Evolutionary conservation across 2,329 filamentous ascomycete genomes (phyloP), one percentile per base, ranked within the genome.

Genomic region (Penicillium sp.): DNA sequence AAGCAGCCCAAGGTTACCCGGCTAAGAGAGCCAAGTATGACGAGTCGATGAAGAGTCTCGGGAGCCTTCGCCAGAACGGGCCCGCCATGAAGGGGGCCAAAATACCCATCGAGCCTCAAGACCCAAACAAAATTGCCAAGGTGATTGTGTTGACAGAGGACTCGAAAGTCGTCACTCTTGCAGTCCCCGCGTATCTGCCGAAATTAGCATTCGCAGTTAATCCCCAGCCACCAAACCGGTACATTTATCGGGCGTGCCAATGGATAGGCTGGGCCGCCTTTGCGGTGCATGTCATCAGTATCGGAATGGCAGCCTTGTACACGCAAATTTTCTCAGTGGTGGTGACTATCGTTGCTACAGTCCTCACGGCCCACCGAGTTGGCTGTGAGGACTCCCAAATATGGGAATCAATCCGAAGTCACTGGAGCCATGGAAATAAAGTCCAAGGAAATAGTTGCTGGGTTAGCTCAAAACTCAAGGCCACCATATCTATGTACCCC

Each of bases 321-420:
- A 40, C 38, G 13, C 38, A 40, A 40, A 40, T 40, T 5, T 6
- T 40, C 12, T 40, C 18, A 23, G 38, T 40, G 18, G 38, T 40
- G 38, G 18, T 40, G 16, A 56, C 56, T 9, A 45, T 57, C 18
- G 32, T 46, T 13, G 38, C 55, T 3, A 57, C 55, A 10, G 52
- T 57, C 4, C 48, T 55, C 6, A 48, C 35, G 3, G 55, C 32
- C 7, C 18, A 40, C 25, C 25, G 25, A 27, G 25, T 27, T 27
- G 25, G 25, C 25, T 27, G 7, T 27, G 25, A 27, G 8, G 25
- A 27, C 25, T 27, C 25, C 25, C 25, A 8, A 27, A 27, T 27
- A 27, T 27, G 25, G 25, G 25, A 27, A 27, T 27, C 7, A 8
- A 8, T 27, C 8, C 25, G 7, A 27, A 27, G 25, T 27, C 25